These are phyloP conservation scores for Ammopiptanthus mongolicus DNA, from an alignment of 306 rosid genomes.

Conservation along the genomic window DNA sequence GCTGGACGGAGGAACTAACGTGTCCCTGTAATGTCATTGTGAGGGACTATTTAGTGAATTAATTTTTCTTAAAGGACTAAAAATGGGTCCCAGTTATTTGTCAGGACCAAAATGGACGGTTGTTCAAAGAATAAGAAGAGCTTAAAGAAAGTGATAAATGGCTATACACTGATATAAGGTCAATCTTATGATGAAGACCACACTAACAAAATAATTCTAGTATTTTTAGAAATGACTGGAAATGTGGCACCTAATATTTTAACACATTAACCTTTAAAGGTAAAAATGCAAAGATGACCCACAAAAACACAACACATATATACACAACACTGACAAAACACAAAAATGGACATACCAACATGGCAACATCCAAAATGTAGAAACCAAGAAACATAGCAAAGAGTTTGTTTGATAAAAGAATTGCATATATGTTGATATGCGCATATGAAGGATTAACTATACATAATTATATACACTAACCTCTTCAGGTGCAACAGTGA, in stretches of 20 bases:
- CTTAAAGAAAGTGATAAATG: background rate
- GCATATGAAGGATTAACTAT: background rate
- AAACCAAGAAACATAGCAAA: background rate
- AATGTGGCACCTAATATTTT: background rate
- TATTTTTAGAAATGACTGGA: background rate
- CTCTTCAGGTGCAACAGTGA: slow-evolving; percentile 94
- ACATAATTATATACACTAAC: slow-evolving; percentile 39
- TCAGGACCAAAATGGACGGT: too few species aligned
- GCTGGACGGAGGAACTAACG: too few species aligned
- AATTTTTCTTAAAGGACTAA: too few species aligned
- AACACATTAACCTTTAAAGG: background rate
- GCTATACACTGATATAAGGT: background rate
- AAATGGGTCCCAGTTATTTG: too few species aligned
- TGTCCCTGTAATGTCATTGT: too few species aligned
- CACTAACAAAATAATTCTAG: background rate
- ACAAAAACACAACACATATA: background rate
- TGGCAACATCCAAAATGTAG: background rate
- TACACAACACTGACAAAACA: background rate
- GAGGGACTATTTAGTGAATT: too few species aligned
- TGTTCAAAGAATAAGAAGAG: too few species aligned
- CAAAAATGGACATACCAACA: background rate
- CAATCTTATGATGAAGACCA: background rate
- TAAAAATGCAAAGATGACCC: background rate
- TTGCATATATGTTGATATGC: background rate
- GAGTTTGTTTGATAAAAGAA: background rate